These are phyloP conservation scores for Fraxinus paxiana DNA, from an alignment of 305 asterid genomes.

Conservation along the genomic window DNA sequence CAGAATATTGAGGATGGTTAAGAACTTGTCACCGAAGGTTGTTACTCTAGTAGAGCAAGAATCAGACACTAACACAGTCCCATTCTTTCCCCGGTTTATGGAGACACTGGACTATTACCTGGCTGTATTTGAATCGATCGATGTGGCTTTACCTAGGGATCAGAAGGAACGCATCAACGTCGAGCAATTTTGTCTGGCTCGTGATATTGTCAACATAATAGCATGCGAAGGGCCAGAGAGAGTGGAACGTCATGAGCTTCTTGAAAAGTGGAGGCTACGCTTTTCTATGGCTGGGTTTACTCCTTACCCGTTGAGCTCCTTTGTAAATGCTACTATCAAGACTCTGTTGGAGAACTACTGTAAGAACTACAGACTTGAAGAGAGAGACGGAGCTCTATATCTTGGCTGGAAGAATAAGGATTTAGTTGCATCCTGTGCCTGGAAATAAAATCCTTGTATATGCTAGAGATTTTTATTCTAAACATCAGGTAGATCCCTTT, in stretches of 20 bases:
- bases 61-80: conserved; percentile 43
- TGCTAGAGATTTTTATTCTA: neutral
- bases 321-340: conserved; percentile 36
- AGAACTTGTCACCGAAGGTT: conserved; percentile 44
- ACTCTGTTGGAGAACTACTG: conserved; percentile 35
- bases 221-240: conserved; percentile 54
- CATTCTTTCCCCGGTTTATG: conserved; percentile 37
- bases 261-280: conserved; percentile 44
- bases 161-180: conserved; percentile 44
- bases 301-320: conserved; percentile 43
- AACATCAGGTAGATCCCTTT: neutral
- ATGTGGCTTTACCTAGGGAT: conserved; percentile 41
- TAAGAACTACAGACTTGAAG: conserved; percentile 32
- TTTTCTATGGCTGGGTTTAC: conserved; percentile 44
- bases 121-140: conserved; percentile 47
- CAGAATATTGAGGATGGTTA: conserved; percentile 43
- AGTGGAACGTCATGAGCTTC: conserved; percentile 49
- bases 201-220: conserved; percentile 48
- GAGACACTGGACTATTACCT: conserved; percentile 41
- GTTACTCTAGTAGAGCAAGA: conserved; percentile 55
- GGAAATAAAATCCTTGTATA: conserved; percentile 23
- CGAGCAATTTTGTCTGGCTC: conserved; percentile 50
- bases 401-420: conserved; percentile 54
- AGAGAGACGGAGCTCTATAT: conserved; percentile 40
- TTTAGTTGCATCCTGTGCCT: conserved; percentile 44